phyloP scores from a whole-genome alignment of 2,329 filamentous ascomycete genomes.

The Pezicula carpinea region DNA sequence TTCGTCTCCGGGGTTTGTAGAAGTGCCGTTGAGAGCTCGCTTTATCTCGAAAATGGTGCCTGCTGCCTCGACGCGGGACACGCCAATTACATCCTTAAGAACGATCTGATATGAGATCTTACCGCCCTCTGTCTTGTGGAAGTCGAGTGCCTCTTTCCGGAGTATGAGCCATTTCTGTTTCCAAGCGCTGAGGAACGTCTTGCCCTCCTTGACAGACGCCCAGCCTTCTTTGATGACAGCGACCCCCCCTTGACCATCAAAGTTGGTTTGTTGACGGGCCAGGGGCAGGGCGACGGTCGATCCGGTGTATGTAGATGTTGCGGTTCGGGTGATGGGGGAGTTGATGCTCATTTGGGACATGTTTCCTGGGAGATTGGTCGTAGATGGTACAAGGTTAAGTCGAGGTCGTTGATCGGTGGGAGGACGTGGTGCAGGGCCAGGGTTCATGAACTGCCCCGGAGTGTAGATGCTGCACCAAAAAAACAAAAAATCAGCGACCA shows the following conservation, averaged over 20 bases:
- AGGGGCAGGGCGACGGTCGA: conserved; percentile 72
- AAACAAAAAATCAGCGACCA: conserved; percentile 3
- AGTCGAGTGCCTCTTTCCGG: conserved; percentile 88
- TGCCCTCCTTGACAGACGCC: conserved; percentile 86
- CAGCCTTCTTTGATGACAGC: conserved; percentile 76
- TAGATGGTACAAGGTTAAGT: conserved; percentile 72
- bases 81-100: conserved; percentile 82
- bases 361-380: conserved; percentile 66
- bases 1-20: conserved; percentile 63
- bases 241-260: conserved; percentile 61
- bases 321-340: conserved; percentile 62
- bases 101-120: conserved; percentile 84
- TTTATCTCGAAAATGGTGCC: conserved; percentile 94
- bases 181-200: conserved; percentile 78
- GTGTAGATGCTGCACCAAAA: conserved; percentile 46
- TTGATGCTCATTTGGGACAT: conserved; percentile 73
- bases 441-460: conserved; percentile 83
- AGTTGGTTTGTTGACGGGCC: conserved; percentile 49
- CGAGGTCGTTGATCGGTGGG: conserved; percentile 73
- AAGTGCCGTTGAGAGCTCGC: conserved; percentile 62
- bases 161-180: conserved; percentile 89
- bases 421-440: conserved; percentile 87
- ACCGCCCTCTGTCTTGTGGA: conserved; percentile 85
- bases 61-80: conserved; percentile 85
- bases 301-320: conserved; percentile 63